Evolutionary conservation across 1,284 basidiomycete species (phyloP).

Genomic region (Grifola frondosa): DNA sequence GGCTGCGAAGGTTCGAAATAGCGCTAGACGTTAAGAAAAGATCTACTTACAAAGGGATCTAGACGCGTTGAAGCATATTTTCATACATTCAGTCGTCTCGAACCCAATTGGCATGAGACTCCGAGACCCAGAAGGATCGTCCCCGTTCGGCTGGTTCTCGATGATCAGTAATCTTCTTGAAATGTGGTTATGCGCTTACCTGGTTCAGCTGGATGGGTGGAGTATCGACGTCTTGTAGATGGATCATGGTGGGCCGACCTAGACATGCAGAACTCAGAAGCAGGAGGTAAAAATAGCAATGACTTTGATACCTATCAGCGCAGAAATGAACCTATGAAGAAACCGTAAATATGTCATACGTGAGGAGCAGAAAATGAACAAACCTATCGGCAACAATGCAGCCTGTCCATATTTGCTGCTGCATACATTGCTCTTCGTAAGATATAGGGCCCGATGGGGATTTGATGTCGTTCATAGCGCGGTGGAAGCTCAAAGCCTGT

Average conservation of each 20-base stretch:
- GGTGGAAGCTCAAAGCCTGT: constrained; percentile 6
- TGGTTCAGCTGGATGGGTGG: constrained; percentile 4
- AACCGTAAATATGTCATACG: neutral
- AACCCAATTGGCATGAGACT: neutral
- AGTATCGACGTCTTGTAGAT: neutral
- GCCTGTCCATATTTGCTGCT: constrained; percentile 8
- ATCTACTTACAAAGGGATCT: constrained; percentile 59
- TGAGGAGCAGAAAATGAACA: neutral
- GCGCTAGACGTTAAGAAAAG: too few relatives aligned
- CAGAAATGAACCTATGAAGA: constrained; percentile 7
- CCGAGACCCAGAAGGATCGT: neutral
- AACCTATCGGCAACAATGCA: constrained; percentile 11
- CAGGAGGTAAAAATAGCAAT: neutral
- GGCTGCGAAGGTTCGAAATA: constrained; percentile 42
- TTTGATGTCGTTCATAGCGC: neutral
- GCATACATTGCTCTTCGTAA: constrained; percentile 4
- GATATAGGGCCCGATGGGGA: neutral
- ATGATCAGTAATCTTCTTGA: neutral
- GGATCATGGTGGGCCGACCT: constrained; percentile 8
- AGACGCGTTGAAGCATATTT: constrained; percentile 75
- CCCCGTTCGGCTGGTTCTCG: neutral
- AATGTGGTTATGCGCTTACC: constrained; percentile 1
- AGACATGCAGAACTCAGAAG: neutral
- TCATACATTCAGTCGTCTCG: constrained; percentile 3
- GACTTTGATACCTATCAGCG: constrained; percentile 6